Evolutionary conservation across 1,284 basidiomycete genomes (phyloP).

Genomic region (Veloboletus limbatus): DNA sequence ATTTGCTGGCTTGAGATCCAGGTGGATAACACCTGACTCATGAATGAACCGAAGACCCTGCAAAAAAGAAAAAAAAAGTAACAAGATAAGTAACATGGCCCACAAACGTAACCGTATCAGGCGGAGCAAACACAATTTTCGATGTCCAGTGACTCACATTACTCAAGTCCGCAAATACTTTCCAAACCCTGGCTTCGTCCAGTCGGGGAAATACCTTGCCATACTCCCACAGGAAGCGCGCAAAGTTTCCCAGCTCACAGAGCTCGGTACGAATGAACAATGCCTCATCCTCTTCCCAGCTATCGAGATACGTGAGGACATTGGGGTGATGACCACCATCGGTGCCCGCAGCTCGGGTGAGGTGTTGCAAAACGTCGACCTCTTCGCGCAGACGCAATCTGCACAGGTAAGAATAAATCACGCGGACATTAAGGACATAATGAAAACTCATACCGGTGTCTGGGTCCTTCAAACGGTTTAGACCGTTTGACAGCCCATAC

Average conservation of each 20-base stretch:
- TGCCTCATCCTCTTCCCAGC: constrained; percentile 93
- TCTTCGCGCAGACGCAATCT: constrained; percentile 92
- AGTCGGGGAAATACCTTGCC: constrained; percentile 81
- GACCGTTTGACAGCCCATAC: constrained; percentile 94
- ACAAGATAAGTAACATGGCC: constrained; percentile 15
- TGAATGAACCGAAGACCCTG: constrained; percentile 92
- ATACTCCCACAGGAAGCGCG: constrained; percentile 91
- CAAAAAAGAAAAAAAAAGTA: constrained; percentile 6
- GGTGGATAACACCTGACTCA: constrained; percentile 84
- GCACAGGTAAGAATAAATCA: constrained; percentile 12
- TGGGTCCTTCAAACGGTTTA: constrained; percentile 87
- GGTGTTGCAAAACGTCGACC: constrained; percentile 86
- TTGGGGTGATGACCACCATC: constrained; percentile 57
- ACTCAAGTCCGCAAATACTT: constrained; percentile 89
- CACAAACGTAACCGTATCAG: constrained; percentile 15
- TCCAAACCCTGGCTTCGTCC: constrained; percentile 96
- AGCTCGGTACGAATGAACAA: constrained; percentile 95
- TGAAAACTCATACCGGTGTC: constrained; percentile 67
- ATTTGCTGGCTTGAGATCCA: constrained; percentile 98
- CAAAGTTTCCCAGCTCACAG: constrained; percentile 90
- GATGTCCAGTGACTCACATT: constrained; percentile 60
- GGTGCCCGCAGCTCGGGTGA: constrained; percentile 49
- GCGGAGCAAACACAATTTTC: constrained; percentile 5
- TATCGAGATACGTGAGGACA: constrained; percentile 89
- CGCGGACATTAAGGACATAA: constrained; percentile 12